Percentiles rank a stretch among this genome's conserved stretches.
Evolutionary conservation across 1,284 basidiomycete genomes (phyloP).

Genomic region (Rhodotorula sp.): DNA sequence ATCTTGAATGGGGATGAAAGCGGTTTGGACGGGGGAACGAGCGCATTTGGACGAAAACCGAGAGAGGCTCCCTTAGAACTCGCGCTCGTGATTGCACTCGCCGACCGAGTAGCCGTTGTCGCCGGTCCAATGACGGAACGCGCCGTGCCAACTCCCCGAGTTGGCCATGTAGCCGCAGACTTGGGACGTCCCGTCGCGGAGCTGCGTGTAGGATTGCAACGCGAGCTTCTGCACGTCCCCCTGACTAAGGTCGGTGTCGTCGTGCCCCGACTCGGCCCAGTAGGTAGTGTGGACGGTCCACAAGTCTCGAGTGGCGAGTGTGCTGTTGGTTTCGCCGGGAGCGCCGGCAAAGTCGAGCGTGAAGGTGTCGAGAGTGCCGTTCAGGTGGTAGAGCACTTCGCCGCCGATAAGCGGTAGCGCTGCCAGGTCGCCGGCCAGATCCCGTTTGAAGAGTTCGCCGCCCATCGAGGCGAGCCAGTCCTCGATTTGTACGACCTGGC

Average conservation of each 20-base stretch:
- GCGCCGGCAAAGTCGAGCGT: background rate
- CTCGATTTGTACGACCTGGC: too few relatives aligned
- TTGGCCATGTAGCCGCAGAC: background rate
- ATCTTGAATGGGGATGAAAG: too few relatives aligned
- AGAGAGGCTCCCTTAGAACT: background rate
- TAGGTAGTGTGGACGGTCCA: background rate
- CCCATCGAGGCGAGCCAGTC: too few relatives aligned
- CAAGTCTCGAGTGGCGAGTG: background rate
- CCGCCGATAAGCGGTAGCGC: background rate
- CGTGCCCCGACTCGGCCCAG: background rate
- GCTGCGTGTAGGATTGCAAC: background rate
- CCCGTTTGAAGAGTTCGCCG: too few relatives aligned
- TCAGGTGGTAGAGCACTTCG: background rate
- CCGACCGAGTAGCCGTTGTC: background rate
- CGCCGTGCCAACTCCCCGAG: background rate
- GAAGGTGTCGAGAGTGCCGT: background rate
- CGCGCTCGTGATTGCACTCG: background rate
- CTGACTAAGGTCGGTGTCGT: background rate
- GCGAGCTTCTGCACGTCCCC: background rate
- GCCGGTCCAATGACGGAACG: conserved; percentile 1
- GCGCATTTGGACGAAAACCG: too few relatives aligned
- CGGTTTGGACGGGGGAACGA: too few relatives aligned
- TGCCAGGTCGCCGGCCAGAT: too few relatives aligned
- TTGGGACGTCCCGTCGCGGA: background rate
- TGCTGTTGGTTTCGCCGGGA: background rate